Conservation (phyloP, 1,139 yeast genomes). For the Diutina ranongensis region DNA sequence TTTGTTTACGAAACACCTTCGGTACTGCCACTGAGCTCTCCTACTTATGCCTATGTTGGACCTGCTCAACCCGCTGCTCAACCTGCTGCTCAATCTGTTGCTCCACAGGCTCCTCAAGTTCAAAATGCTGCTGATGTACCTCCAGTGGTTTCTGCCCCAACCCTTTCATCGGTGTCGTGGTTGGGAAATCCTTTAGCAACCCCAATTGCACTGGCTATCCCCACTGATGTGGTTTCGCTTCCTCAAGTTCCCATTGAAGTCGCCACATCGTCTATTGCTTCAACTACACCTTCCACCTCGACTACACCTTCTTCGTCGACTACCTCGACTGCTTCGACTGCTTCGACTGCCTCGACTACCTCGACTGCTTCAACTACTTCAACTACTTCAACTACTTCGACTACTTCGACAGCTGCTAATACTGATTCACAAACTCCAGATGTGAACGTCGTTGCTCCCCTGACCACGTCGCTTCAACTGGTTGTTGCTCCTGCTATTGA, state of each 20-base stretch:
- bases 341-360: not conserved
- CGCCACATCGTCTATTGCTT: not conserved
- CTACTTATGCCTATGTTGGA: not conserved
- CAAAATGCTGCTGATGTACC: no score
- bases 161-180: no score
- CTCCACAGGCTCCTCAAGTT: not conserved
- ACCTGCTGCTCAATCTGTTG: not conserved
- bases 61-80: not conserved
- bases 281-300: not conserved
- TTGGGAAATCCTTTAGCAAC: no score
- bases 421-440: no score
- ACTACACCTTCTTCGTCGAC: no score
- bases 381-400: not conserved
- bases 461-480: no score
- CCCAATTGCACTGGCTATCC: not conserved
- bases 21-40: not conserved
- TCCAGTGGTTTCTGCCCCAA: not conserved
- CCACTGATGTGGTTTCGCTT: no score
- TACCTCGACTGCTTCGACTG: not conserved
- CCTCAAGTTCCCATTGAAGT: not conserved
- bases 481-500: not conserved
- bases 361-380: not conserved
- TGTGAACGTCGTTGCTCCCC: no score
- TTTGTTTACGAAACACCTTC: constrained; percentile 1
- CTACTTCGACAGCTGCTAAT: no score